A percentile compares a stretch with the other conserved stretches of the same genome.
phyloP scores from a whole-genome alignment of 169 alveolate genomes.

The Plasmodium malariae region DNA sequence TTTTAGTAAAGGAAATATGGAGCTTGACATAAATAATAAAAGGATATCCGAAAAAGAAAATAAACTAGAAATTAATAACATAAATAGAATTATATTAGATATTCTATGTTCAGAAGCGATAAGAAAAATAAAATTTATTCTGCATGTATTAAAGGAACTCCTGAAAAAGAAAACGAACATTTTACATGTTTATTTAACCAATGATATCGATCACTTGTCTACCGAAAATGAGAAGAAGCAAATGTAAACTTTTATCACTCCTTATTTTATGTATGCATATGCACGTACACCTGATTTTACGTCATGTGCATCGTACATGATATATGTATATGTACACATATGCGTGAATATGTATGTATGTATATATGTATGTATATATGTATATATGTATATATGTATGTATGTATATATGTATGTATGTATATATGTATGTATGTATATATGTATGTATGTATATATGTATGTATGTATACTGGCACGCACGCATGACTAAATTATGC shows the following conservation, averaged over 20 bases:
- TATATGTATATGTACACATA: not conserved
- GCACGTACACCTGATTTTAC: not conserved
- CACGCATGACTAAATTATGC: too few species aligned
- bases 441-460: not conserved
- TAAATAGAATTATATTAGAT: constrained; percentile 57
- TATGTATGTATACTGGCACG: not conserved
- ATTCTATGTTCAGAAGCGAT: constrained; percentile 52
- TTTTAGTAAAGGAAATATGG: constrained; percentile 17
- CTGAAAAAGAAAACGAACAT: constrained; percentile 50
- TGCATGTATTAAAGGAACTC: constrained; percentile 43
- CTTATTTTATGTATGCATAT: not conserved
- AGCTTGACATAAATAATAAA: not conserved
- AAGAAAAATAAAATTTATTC: constrained; percentile 57
- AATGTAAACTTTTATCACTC: constrained; percentile 4
- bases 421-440: not conserved
- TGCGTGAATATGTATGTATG: not conserved
- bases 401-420: not conserved
- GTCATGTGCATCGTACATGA: too few species aligned
- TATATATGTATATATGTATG: not conserved
- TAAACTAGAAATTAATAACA: constrained; percentile 38
- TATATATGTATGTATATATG: not conserved
- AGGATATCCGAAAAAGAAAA: constrained; percentile 2
- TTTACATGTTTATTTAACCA: constrained; percentile 58
- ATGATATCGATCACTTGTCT: constrained; percentile 51
- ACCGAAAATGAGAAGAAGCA: constrained; percentile 36